Base-by-base conservation (phyloP, 192 early-diverging fungal genomes). In the Jimgerdemannia lactiflua region DNA sequence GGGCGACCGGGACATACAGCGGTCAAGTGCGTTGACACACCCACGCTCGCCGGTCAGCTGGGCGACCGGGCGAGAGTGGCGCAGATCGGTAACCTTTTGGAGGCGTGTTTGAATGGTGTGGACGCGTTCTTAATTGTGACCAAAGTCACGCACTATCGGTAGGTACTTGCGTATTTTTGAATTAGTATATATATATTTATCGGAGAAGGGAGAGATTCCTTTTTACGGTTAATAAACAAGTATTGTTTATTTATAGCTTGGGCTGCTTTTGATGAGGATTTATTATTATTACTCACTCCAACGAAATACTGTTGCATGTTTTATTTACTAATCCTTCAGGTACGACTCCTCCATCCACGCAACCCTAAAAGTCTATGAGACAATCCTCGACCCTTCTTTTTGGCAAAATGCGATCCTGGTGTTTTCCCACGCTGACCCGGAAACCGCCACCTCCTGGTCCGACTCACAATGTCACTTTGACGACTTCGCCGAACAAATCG, bases 11-110 rank as follows among this genome's bases (percentile, higher is more conserved):
- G 74, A 8, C 76, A 84, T 65, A 74, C 79, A 3, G 71, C 78
- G 67, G 80, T 84, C 75, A 79, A 78, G 67, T 84, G 83, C 42
- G 77, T 84, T 69, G 83, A 84, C 42, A 84, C 83, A 18, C 83
- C 83, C 6, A 76, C 83, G 11, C 76, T 84, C 70, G 78, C 80
- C 20, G 83, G 83, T 14, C 78, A 78, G 66, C 72, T 84, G 2
- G 74, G 77, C 49, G 83, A 84, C 49, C 74, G 77, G 19, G 66
- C 70, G 19, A 49, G 79, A 49, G 73, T 80, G 49, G 76, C 77
- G 11, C 77, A 80, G 19, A 70, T 80, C 41, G 76, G 79, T 3
- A 75, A 67, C 39, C 72, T 84, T 4, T 66, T 84, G 40, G 78
- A 77, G 20, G 78, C 71, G 43, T 74, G 75, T 20, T 70, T 75